Conservation (phyloP, 345 rosid species). For the Brassica carinata region DNA sequence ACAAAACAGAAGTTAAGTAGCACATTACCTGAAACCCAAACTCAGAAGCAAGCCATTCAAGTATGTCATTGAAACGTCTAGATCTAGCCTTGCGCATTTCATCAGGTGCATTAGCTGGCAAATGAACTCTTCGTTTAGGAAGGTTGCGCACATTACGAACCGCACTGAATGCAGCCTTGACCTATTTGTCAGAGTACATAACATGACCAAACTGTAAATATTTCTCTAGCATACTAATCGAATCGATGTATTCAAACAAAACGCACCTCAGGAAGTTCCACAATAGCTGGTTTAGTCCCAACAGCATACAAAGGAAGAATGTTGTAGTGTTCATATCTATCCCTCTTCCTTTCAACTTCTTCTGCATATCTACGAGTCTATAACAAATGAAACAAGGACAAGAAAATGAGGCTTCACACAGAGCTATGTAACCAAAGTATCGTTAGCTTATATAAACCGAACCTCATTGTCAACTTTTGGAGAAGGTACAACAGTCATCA, state of each 20-base stretch:
- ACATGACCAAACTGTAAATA: slow-evolving; percentile 7
- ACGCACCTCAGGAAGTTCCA: slow-evolving; percentile 90
- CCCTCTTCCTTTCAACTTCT: slow-evolving; percentile 67
- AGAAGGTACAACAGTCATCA: slow-evolving; percentile 60
- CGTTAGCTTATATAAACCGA: slow-evolving; percentile 18
- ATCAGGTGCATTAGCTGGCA: slow-evolving; percentile 35
- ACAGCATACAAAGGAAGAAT: slow-evolving; percentile 78
- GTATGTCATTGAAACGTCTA: slow-evolving; percentile 57
- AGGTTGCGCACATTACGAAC: slow-evolving; percentile 61
- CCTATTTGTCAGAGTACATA: slow-evolving; percentile 45
- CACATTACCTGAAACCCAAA: slow-evolving; percentile 91
- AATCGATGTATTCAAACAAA: background rate
- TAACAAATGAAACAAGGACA: background rate
- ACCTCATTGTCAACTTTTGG: slow-evolving; percentile 74
- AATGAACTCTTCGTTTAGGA: slow-evolving; percentile 45
- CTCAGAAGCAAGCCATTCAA: slow-evolving; percentile 86
- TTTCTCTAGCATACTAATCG: background rate
- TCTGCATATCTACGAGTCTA: slow-evolving; percentile 63
- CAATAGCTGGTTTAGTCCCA: slow-evolving; percentile 69
- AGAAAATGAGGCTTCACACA: background rate
- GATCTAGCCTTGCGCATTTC: slow-evolving; percentile 49
- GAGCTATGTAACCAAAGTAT: slow-evolving; percentile 2
- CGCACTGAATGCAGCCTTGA: slow-evolving; percentile 78
- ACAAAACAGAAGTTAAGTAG: background rate
- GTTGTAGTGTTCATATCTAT: slow-evolving; percentile 63